These are phyloP conservation scores for Ophiosphaerella korrae DNA, from an alignment of 2,329 filamentous ascomycete genomes.

Conservation along the genomic window DNA sequence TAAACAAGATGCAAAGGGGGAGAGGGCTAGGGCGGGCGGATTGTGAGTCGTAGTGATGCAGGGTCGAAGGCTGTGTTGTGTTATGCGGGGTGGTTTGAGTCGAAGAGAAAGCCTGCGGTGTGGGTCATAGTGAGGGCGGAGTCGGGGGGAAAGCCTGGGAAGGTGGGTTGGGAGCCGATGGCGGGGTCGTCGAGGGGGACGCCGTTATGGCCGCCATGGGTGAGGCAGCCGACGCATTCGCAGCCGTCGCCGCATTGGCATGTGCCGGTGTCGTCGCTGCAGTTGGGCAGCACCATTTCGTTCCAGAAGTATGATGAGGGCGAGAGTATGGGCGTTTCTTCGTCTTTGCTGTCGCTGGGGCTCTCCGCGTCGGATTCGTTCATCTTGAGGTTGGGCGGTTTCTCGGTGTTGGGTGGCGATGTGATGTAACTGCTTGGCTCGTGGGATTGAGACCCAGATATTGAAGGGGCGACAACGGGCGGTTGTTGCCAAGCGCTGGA, in stretches of 20 bases:
- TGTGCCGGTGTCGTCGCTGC: conserved; percentile 55
- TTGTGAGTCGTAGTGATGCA: not conserved
- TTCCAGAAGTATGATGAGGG: conserved; percentile 47
- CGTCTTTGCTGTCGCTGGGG: conserved; percentile 37
- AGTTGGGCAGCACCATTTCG: conserved; percentile 47
- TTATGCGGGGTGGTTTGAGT: not conserved
- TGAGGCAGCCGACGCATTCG: conserved; percentile 58
- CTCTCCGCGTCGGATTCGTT: conserved; percentile 30
- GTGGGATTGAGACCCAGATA: conserved; percentile 20
- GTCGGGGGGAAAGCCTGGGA: conserved; percentile 18
- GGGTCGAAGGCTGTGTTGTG: not conserved
- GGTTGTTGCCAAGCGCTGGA: conserved; percentile 31
- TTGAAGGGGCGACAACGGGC: conserved; percentile 16
- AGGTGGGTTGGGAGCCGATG: conserved; percentile 18
- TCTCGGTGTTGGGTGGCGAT: conserved; percentile 13
- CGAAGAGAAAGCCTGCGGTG: conserved; percentile 1
- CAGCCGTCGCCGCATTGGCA: conserved; percentile 60
- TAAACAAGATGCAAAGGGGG: not conserved
- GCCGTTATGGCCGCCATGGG: conserved; percentile 57
- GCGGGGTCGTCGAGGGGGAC: conserved; percentile 39
- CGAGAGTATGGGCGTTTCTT: conserved; percentile 42
- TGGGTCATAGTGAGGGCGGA: conserved; percentile 9
- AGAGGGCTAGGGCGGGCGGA: not conserved
- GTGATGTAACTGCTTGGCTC: conserved; percentile 11
- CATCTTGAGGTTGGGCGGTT: conserved; percentile 13